A percentile compares a stretch with the other conserved stretches of the same genome.
These are phyloP conservation scores for Cyclocybe cylindracea DNA, from an alignment of 768 basidiomycete species.

Conservation along the genomic window DNA sequence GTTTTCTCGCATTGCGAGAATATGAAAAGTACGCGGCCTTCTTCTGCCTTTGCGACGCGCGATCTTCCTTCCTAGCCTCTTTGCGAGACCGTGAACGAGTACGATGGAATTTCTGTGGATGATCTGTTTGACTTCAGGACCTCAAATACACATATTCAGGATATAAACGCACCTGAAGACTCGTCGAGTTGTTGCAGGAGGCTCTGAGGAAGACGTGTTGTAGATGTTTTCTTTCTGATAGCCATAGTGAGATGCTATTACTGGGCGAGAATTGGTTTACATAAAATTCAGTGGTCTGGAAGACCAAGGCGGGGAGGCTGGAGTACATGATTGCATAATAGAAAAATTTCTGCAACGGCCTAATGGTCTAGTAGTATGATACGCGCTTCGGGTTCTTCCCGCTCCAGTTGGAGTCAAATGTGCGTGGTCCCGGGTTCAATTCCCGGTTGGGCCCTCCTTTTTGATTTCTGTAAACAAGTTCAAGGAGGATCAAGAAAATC, in stretches of 20 bases:
- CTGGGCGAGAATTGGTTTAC: not conserved
- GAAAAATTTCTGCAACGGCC: slow-evolving; percentile 16
- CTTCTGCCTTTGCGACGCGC: slow-evolving; percentile 58
- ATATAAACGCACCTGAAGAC: slow-evolving; percentile 5
- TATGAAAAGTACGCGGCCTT: slow-evolving; percentile 61
- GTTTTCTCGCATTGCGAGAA: slow-evolving; percentile 23
- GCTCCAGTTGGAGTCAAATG: slow-evolving; percentile 20
- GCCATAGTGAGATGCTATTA: slow-evolving; percentile 12
- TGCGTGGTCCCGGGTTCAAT: slow-evolving; percentile 38
- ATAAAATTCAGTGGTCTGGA: not conserved
- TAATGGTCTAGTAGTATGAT: slow-evolving; percentile 40
- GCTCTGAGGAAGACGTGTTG: slow-evolving; percentile 28
- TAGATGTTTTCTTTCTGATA: slow-evolving; percentile 36
- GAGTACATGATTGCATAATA: too few relatives aligned
- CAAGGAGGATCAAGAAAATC: not conserved
- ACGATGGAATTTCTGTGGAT: slow-evolving; percentile 9
- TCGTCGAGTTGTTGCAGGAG: slow-evolving; percentile 20
- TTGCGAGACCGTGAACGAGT: slow-evolving; percentile 32
- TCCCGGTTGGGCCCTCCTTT: slow-evolving; percentile 34
- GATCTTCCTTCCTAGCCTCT: slow-evolving; percentile 63
- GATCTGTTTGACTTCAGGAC: slow-evolving; percentile 11
- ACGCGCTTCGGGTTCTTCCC: slow-evolving; percentile 33
- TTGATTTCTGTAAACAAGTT: not conserved
- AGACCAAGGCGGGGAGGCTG: not conserved
- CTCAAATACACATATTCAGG: not conserved